Percentiles rank a stretch among this genome's conserved stretches.
phyloP scores from a whole-genome alignment of 2,329 filamentous ascomycete species.

The Diplodia mutila region DNA sequence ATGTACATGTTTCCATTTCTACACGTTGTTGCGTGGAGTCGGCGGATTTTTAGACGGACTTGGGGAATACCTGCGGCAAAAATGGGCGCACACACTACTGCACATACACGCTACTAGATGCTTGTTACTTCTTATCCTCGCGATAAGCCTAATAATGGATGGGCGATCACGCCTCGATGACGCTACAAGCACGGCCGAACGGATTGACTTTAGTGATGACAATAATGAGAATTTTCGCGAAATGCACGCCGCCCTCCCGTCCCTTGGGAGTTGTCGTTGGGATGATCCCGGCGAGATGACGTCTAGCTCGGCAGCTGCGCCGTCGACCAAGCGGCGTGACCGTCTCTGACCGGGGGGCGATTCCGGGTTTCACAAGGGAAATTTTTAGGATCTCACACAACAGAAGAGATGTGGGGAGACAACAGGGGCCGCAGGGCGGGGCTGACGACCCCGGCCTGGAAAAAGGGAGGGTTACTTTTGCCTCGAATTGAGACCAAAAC shows the following conservation, averaged over 20 bases:
- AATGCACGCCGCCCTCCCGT: conserved; percentile 1
- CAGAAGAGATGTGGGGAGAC: conserved; percentile 18
- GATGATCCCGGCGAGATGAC: conserved; percentile 9
- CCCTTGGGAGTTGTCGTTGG: not conserved
- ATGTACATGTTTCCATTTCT: conserved; percentile 22
- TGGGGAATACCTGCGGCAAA: not conserved
- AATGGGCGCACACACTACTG: not conserved
- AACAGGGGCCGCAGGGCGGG: not conserved
- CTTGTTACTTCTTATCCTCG: not conserved
- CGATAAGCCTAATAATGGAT: conserved; percentile 13
- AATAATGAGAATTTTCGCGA: not conserved
- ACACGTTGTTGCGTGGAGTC: not conserved
- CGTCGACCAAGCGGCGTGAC: not conserved
- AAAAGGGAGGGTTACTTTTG: conserved; percentile 2
- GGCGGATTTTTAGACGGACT: conserved; percentile 6
- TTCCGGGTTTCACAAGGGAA: conserved; percentile 15
- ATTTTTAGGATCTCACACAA: conserved; percentile 20
- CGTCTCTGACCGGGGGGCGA: not conserved
- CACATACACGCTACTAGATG: conserved; percentile 9
- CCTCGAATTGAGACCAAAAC: conserved; percentile 8
- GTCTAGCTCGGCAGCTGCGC: conserved; percentile 2
- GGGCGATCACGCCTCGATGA: not conserved
- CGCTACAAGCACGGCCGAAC: not conserved
- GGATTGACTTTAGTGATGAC: not conserved
- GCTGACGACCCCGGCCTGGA: not conserved